phyloP scores from a whole-genome alignment of 2,329 filamentous ascomycete genomes.

The Cladophialophora bantiana region DNA sequence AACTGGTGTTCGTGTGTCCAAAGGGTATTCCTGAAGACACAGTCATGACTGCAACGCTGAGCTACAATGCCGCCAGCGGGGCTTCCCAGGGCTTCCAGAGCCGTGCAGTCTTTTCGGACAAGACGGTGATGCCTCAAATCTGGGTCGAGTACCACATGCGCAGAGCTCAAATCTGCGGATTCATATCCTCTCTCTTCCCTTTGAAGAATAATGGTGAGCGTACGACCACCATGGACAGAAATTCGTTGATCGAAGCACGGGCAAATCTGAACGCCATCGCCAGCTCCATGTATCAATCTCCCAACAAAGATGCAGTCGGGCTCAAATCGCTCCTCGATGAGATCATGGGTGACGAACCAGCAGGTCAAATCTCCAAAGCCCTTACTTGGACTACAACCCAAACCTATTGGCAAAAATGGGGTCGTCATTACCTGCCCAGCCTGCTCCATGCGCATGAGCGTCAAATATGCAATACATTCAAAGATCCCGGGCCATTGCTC shows the following conservation, averaged over 20 bases:
- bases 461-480: constrained; percentile 68
- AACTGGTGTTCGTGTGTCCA: constrained; percentile 56
- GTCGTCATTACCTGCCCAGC: constrained; percentile 64
- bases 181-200: constrained; percentile 57
- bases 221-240: constrained; percentile 18
- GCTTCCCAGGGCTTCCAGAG: constrained; percentile 8
- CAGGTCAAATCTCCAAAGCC: constrained; percentile 38
- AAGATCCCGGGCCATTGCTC: constrained; percentile 64
- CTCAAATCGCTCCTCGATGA: constrained; percentile 55
- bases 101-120: constrained; percentile 13
- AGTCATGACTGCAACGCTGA: constrained; percentile 42
- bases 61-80: constrained; percentile 36
- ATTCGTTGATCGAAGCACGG: constrained; percentile 15
- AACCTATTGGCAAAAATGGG: constrained; percentile 60
- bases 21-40: constrained; percentile 28
- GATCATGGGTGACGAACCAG: constrained; percentile 52
- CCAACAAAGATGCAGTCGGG: constrained; percentile 7
- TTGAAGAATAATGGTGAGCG: constrained; percentile 51
- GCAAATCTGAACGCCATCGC: constrained; percentile 13
- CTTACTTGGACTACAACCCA: constrained; percentile 16
- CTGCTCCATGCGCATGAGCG: constrained; percentile 63
- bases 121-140: constrained; percentile 17
- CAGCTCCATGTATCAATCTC: constrained; percentile 17
- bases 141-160: constrained; percentile 60
- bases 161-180: constrained; percentile 59